Evolutionary conservation across 441 rosid genomes (phyloP), one percentile per base, ranked within the genome.

Genomic region (Melastoma candidum): DNA sequence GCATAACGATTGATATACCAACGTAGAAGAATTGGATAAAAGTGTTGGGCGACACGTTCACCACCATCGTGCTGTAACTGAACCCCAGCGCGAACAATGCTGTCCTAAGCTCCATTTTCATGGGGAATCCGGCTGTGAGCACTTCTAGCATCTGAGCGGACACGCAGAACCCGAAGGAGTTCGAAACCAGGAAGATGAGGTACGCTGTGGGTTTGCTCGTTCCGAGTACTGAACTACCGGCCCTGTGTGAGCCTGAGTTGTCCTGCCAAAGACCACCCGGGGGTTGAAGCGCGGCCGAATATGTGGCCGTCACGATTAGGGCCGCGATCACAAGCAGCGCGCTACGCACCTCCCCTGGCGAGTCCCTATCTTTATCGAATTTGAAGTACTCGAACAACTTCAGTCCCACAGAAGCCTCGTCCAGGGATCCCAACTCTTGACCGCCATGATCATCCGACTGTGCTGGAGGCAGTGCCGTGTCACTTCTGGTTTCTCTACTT

Each of bases 251-350:
- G 65, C 24, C 63, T 8, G 49, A 46, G 26, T 46, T 65, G 43
- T 75, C 83, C 61, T 73, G 71, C 83, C 83, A 77, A 25, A 72
- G 63, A 25, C 86, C 79, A 10, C 81, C 79, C 7, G 83, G 82
- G 60, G 78, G 78, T 45, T 59, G 66, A 60, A 77, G 39, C 25
- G 72, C 74, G 1, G 69, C 76, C 3, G 68, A 74, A 54, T 68
- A 74, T 7, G 74, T 71, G 26, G 74, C 70, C 17, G 78, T 77
- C 17, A 76, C 76, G 3, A 77, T 71, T 4, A 77, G 55, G 6
- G 63, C 58, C 12, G 74, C 76, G 11, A 76, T 63, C 13, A 76
- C 68, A 17, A 76, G 63, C 46, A 73, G 47, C 0, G 77, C 70
- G 48, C 65, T 63, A 3, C 78, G 74, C 8, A 76, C 68, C 12